Evolutionary conservation across 441 rosid species (phyloP).

Genomic region (Populus trichocarpa): DNA sequence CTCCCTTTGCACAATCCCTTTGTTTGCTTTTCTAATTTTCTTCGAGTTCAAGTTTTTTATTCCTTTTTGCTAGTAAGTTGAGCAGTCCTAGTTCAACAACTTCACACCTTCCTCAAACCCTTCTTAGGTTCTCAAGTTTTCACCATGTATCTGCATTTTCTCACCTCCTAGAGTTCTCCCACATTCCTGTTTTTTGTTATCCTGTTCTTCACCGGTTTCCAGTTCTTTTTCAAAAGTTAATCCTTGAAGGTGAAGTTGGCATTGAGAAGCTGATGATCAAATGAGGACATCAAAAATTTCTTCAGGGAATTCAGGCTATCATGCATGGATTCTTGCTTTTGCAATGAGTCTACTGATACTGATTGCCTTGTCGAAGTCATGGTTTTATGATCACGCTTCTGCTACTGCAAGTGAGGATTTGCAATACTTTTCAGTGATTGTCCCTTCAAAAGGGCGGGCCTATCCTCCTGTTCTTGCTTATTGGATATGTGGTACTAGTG

Average conservation of each 20-base stretch:
- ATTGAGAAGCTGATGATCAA: neutral
- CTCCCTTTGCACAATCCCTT: neutral
- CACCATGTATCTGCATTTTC: neutral
- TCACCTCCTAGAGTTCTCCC: neutral
- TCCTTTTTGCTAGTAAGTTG: neutral
- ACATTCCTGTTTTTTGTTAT: neutral
- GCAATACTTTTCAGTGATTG: constrained; percentile 5
- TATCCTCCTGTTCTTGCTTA: constrained; percentile 49
- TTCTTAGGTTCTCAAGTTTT: neutral
- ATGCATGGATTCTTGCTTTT: constrained; percentile 26
- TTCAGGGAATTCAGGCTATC: constrained; percentile 16
- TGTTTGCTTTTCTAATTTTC: neutral
- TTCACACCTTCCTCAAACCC: neutral
- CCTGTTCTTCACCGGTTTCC: neutral
- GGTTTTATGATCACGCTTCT: constrained; percentile 8
- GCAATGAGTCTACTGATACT: constrained; percentile 21
- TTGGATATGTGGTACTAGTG: constrained; percentile 47
- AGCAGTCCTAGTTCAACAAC: neutral
- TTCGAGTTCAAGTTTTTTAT: neutral
- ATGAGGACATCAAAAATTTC: constrained; percentile 31
- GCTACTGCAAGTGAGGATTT: neutral
- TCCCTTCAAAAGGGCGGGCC: constrained; percentile 29
- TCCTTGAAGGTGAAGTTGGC: neutral
- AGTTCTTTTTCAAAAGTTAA: neutral
- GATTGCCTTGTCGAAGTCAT: constrained; percentile 24